A percentile compares a stretch with the other conserved stretches of the same genome.
These are phyloP conservation scores for Talaromyces borbonicus DNA, from an alignment of 495 filamentous ascomycete species.

Conservation along the genomic window DNA sequence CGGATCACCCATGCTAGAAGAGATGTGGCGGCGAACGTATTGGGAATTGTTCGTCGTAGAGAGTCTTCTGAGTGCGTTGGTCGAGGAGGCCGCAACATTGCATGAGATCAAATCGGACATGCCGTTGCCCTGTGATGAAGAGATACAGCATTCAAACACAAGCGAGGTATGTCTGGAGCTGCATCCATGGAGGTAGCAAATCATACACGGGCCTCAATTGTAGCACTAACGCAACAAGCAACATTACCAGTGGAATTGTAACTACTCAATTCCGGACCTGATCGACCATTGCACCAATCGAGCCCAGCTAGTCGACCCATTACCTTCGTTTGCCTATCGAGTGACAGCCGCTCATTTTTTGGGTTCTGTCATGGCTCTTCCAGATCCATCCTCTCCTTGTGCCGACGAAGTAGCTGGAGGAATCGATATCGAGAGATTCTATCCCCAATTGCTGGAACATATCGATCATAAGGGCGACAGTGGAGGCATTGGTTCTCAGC, in stretches of 20 bases:
- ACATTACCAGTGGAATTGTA: too few species aligned
- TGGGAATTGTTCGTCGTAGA: constrained; percentile 76
- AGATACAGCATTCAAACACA: constrained; percentile 5
- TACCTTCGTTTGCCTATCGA: constrained; percentile 22
- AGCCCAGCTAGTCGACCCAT: constrained; percentile 1
- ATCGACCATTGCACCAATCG: neutral
- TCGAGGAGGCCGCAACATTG: constrained; percentile 19
- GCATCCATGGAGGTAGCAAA: constrained; percentile 35
- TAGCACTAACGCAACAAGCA: constrained; percentile 22
- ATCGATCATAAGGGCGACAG: neutral
- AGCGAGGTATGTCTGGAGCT: neutral
- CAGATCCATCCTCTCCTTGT: too few species aligned
- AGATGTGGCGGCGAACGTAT: constrained; percentile 74
- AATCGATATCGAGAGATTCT: neutral
- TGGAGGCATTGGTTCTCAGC: neutral
- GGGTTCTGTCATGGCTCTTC: constrained; percentile 48
- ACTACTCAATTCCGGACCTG: neutral
- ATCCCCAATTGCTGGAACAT: neutral
- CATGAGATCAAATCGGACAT: constrained; percentile 24
- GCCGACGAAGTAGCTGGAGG: neutral
- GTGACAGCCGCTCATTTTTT: constrained; percentile 50
- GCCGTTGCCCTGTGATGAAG: constrained; percentile 16
- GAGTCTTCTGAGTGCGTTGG: constrained; percentile 27
- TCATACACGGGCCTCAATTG: too few species aligned
- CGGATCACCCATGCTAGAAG: constrained; percentile 44